Evolutionary conservation across 306 rosid species (phyloP), one percentile per base, ranked within the genome.

Genomic region (Cajanus cajan): DNA sequence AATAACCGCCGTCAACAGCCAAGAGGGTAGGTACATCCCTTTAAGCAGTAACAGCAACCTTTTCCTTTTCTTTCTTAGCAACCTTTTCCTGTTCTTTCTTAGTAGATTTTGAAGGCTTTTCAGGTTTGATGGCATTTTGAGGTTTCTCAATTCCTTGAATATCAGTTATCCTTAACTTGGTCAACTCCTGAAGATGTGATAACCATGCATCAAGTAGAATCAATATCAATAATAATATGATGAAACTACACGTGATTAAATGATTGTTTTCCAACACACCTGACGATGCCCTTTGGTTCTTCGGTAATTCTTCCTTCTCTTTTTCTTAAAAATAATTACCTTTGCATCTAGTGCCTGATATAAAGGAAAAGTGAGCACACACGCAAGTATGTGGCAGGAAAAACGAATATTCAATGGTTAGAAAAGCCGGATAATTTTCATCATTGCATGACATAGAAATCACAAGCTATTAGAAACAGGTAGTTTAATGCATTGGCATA

Each of bases 241-340:
- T 33, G 25, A 80, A 57, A 64, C 48, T 24, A 57, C 2, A 51
- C 40, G 4, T 14, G 25, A 24, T 74, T 28, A 34, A 48, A 43
- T 51, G 40, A 67, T 34, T 73, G 63, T 16, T 69, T 79, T 82
- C 45, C 40, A 78, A 78, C 80, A 14, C 73, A 94, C 95, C 97
- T 90, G 98, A 67, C 96, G 93, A 78, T 92, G 98, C 33, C 97
- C 98, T 82, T 88, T 90, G 78, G 89, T 82, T 85, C 97, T 85
- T 37, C 97, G 88, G 81, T 92, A 94, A 80, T 92, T 94, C 93
- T 94, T 94, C 80, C 98, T 89, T 82, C 97, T 90, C 89, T 94
- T 92, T 86, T 94, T 94, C 93, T 94, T 94, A 65, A 94, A 94
- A 74, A 92, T 90, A 61, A 94, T 85, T 14, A 92, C 94, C 82